Evolutionary conservation across 495 filamentous ascomycete species (phyloP).

Genomic region (Tuber microsphaerosporum): DNA sequence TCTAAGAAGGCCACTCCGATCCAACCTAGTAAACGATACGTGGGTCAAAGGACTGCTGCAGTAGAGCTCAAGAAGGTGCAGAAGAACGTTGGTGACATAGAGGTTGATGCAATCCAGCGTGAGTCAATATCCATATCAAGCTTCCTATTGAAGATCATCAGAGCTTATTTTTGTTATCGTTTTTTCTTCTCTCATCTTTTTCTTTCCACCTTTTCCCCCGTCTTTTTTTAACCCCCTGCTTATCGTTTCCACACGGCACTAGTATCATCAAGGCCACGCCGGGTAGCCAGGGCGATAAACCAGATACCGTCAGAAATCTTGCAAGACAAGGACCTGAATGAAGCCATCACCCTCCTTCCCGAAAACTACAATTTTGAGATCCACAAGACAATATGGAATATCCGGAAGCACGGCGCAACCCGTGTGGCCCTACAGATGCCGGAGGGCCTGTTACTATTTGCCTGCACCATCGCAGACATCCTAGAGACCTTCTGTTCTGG

Average conservation of each 20-base stretch:
- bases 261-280: conserved; percentile 54
- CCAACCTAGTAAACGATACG: conserved; percentile 72
- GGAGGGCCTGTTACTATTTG: conserved; percentile 89
- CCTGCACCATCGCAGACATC: conserved; percentile 96
- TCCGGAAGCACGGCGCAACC: conserved; percentile 67
- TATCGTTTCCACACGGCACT: conserved; percentile 22
- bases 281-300: conserved; percentile 70
- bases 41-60: conserved; percentile 61
- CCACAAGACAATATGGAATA: conserved; percentile 92
- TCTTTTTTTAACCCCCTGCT: conserved; percentile 6
- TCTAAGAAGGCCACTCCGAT: not conserved
- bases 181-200: not conserved
- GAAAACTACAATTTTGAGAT: conserved; percentile 97
- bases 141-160: not conserved
- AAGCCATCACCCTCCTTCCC: conserved; percentile 78
- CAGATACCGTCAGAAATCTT: conserved; percentile 83
- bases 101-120: conserved; percentile 61
- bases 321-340: conserved; percentile 78
- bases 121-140: conserved; percentile 11
- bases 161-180: not conserved
- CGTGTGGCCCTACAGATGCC: conserved; percentile 91
- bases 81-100: conserved; percentile 47
- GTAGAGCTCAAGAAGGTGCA: conserved; percentile 48
- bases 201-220: not conserved
- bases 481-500: conserved; percentile 88